Evolutionary conservation across 768 basidiomycete genomes (phyloP), one percentile per base, ranked within the genome.

Genomic region (Termitomyces heimii): DNA sequence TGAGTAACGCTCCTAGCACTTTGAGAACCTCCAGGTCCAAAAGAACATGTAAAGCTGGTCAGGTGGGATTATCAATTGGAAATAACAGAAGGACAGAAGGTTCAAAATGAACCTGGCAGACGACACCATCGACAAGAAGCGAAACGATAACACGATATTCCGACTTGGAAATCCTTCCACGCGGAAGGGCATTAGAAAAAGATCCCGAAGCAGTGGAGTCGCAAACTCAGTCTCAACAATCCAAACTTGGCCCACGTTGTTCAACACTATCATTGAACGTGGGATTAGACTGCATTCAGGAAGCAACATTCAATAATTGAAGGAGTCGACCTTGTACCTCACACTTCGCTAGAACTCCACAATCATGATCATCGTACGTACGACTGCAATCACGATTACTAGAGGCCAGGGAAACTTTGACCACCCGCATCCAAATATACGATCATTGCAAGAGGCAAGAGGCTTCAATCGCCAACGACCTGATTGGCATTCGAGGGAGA

Each of bases 1-100:
- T 34, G 73, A 68, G 72, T 89, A 89, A 70, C 85, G 81, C 70
- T 85, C 82, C 69, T 88, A 70, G 63, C 84, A 76, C 70, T 83
- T 86, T 64, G 80, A 79, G 80, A 82, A 89, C 55, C 86, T 77
- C 88, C 86, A 91, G 65, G 75, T 77, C 70, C 88, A 72, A 76
- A 89, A 88, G 70, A 79, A 82, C 85, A 89, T 86, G 77, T 89
- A 89, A 51, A 86, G 65, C 88, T 88, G 62, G 62, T 58, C 67
- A 58, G 34, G 29, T 43, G 61, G 24, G 0, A 63, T 32, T 26
- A 59, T 56, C 39, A 58, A 66, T 69, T 65, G 65, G 66, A 61
- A 61, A 58, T 60, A 63, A 54, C 62, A 34, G 56, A 37, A 29
- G 55, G 47, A 34, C 49, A 42, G 54, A 47, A 58, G 43, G 37